Evolutionary conservation across 441 rosid species (phyloP), one percentile per base, ranked within the genome.

Genomic region (Codiaeum variegatum): DNA sequence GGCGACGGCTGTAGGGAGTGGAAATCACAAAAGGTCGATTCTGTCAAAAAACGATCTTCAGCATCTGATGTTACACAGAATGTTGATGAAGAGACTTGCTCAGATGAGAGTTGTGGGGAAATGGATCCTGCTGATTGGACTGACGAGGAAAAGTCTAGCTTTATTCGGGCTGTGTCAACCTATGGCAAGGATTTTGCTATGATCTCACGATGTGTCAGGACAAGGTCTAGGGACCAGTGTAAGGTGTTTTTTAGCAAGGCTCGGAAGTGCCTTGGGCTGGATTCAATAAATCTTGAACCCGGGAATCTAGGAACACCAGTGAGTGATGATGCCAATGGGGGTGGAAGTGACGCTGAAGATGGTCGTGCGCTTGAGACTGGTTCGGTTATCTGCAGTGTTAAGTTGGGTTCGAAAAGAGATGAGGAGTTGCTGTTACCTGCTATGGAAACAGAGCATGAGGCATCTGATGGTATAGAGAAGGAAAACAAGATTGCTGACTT

Each of bases 241-340:
- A 88, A 81, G 83, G 90, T 94, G 74, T 96, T 93, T 81, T 96
- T 81, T 70, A 92, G 97, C 83, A 96, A 96, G 89, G 97, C 91
- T 71, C 86, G 96, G 58, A 96, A 91, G 79, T 91, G 98, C 79
- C 93, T 96, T 66, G 95, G 98, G 31, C 82, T 96, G 84, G 99
- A 96, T 82, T 73, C 56, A 68, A 56, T 92, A 70, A 90, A 76
- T 73, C 79, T 87, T 64, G 82, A 78, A 63, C 75, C 73, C 75
- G 85, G 81, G 69, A 79, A 76, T 73, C 49, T 66, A 19, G 85
- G 90, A 56, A 76, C 87, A 23, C 79, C 82, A 1, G 77, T 64
- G 38, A 84, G 89, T 75, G 90, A 89, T 81, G 92, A 88, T 85
- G 83, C 73, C 51, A 79, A 82, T 83, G 92, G 88, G 65, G 92